These are phyloP conservation scores for Alternaria rosae DNA, from an alignment of 2,329 filamentous ascomycete genomes.

Conservation along the genomic window DNA sequence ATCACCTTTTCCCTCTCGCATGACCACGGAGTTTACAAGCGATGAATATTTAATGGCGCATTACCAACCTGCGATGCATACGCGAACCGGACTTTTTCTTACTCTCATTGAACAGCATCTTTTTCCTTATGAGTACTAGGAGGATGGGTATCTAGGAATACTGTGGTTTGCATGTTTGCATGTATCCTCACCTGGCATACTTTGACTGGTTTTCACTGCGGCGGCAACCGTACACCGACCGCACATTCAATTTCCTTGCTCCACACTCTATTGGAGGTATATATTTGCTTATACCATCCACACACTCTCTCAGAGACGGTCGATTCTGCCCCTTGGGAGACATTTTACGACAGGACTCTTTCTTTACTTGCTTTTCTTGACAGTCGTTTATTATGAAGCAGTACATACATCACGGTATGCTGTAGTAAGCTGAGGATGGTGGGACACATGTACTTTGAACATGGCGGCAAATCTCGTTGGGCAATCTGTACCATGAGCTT, in stretches of 20 bases:
- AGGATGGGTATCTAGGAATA: conserved; percentile 38
- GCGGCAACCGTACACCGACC: conserved; percentile 24
- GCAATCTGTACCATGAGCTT: conserved; percentile 15
- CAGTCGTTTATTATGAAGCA: conserved; percentile 17
- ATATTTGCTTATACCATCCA: conserved; percentile 13
- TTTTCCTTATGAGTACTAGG: conserved; percentile 33
- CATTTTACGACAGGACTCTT: conserved; percentile 9
- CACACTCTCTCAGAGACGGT: conserved; percentile 8
- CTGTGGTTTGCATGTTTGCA: conserved; percentile 23
- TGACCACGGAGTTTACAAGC: conserved; percentile 48
- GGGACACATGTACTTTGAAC: conserved; percentile 9
- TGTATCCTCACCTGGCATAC: conserved; percentile 33
- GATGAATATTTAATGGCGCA: conserved; percentile 51
- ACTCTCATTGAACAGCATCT: conserved; percentile 38
- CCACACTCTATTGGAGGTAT: conserved; percentile 16
- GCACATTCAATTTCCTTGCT: conserved; percentile 23
- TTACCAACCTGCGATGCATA: conserved; percentile 40
- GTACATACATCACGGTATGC: conserved; percentile 6
- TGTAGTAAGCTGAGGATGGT: conserved; percentile 6
- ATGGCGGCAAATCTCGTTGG: conserved; percentile 18
- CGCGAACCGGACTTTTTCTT: conserved; percentile 40
- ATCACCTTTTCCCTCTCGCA: conserved; percentile 39
- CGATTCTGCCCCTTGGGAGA: conserved; percentile 8
- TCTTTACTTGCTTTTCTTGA: conserved; percentile 15
- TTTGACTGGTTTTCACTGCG: conserved; percentile 33